Evolutionary conservation across 176 grass and related monocot species (phyloP).

Genomic region (Phyllostachys edulis): DNA sequence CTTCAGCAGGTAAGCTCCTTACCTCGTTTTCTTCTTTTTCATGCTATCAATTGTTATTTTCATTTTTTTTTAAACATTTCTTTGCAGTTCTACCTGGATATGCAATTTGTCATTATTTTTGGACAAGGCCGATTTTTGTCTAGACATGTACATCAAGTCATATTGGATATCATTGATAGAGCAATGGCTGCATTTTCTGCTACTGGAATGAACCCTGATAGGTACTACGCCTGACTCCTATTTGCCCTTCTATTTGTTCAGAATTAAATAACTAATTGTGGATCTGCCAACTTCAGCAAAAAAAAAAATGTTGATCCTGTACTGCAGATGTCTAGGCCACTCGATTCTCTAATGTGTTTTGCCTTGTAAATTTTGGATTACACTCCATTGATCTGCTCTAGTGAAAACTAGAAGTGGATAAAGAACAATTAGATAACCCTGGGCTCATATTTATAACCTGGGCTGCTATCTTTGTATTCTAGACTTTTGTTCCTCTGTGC

Average conservation of each 20-base stretch:
- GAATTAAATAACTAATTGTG: neutral
- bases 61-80: neutral
- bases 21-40: conserved; percentile 2
- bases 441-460: neutral
- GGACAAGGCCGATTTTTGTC: conserved; percentile 90
- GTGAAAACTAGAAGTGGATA: conserved; percentile 9
- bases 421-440: conserved; percentile 7
- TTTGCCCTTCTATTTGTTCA: conserved; percentile 23
- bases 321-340: neutral
- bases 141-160: conserved; percentile 92
- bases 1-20: conserved; percentile 64
- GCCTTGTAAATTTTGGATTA: conserved; percentile 10
- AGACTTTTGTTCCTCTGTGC: neutral
- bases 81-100: conserved; percentile 92
- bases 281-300: neutral
- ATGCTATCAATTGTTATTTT: conserved; percentile 14
- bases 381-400: neutral
- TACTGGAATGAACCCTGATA: conserved; percentile 86
- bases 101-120: conserved; percentile 93
- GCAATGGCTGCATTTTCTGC: conserved; percentile 90
- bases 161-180: conserved; percentile 84
- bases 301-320: neutral
- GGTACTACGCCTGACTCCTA: conserved; percentile 40
- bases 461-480: neutral
- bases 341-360: neutral